Conservation (phyloP, 1,139 yeast genomes). For the Yamadazyma epiphylla region DNA sequence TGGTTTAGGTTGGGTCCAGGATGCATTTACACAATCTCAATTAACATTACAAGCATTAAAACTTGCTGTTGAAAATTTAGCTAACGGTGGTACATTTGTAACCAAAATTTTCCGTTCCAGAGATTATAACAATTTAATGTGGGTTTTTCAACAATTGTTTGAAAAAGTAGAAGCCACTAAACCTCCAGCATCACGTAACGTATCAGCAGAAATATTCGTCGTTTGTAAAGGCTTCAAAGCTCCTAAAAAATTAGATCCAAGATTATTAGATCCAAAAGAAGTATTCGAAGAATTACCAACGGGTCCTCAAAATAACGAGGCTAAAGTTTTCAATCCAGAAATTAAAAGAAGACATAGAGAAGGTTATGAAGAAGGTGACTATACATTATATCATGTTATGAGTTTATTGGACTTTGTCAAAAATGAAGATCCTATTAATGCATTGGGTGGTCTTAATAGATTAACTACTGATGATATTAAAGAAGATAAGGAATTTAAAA, state of each 20-base stretch:
- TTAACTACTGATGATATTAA: conserved; percentile 49
- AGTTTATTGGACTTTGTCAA: conserved; percentile 75
- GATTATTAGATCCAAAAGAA: conserved; percentile 84
- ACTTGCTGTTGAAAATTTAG: conserved; percentile 90
- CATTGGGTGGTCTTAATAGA: conserved; percentile 68
- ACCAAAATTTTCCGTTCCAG: conserved; percentile 96
- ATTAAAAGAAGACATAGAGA: conserved; percentile 86
- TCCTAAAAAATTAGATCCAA: conserved; percentile 90
- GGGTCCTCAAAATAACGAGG: conserved; percentile 78
- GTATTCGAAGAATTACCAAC: conserved; percentile 90
- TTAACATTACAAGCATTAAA: conserved; percentile 89
- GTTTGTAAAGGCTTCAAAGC: conserved; percentile 96
- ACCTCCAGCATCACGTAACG: conserved; percentile 98
- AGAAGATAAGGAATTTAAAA: conserved; percentile 59
- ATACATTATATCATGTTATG: conserved; percentile 68
- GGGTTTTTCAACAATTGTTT: conserved; percentile 95
- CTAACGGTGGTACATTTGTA: conserved; percentile 93
- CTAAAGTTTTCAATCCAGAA: conserved; percentile 92
- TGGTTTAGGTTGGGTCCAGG: conserved; percentile 99
- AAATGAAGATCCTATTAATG: conserved; percentile 78
- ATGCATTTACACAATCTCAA: conserved; percentile 97
- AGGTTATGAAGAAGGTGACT: conserved; percentile 96
- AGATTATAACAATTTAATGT: conserved; percentile 92
- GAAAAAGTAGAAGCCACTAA: conserved; percentile 97
- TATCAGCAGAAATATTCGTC: conserved; percentile 97